Conservation (phyloP, 2,329 filamentous ascomycete species). For the Penicillium sp. region DNA sequence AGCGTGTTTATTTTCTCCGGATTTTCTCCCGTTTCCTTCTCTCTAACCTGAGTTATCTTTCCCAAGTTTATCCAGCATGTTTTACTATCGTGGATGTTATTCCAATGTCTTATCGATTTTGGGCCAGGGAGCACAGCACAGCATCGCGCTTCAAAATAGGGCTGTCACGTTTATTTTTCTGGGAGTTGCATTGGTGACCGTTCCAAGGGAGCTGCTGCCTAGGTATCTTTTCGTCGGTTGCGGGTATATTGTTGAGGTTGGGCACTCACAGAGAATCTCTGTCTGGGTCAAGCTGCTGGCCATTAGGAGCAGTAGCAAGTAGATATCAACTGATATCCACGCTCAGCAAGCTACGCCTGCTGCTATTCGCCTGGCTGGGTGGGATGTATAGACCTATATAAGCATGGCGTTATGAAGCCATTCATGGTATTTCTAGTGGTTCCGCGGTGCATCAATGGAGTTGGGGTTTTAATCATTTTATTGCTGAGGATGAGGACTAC, state of each 20-base stretch:
- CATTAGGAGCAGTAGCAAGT: constrained; percentile 7
- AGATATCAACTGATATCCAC: constrained; percentile 14
- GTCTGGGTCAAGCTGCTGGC: constrained; percentile 12
- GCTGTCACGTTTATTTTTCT: constrained; percentile 24
- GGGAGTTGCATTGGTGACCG: constrained; percentile 39
- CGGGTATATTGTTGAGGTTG: constrained; percentile 15
- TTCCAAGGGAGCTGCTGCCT: constrained; percentile 15
- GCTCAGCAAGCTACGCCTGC: neutral
- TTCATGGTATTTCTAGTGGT: constrained; percentile 16
- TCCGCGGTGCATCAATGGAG: constrained; percentile 18
- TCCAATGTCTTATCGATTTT: constrained; percentile 12
- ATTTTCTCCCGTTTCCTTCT: constrained; percentile 7
- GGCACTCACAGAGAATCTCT: constrained; percentile 5
- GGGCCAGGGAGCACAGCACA: constrained; percentile 18
- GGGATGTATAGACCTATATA: constrained; percentile 21
- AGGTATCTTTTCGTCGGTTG: constrained; percentile 8
- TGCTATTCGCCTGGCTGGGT: constrained; percentile 5
- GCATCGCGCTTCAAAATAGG: constrained; percentile 30
- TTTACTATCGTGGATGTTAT: constrained; percentile 16
- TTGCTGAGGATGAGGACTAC: neutral
- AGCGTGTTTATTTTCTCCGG: constrained; percentile 19
- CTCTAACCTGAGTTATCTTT: constrained; percentile 18
- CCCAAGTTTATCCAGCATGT: constrained; percentile 7
- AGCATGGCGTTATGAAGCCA: constrained; percentile 15
- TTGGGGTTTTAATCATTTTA: neutral